A percentile compares a stretch with the other conserved stretches of the same genome.
These are phyloP conservation scores for Podospora comata DNA, from an alignment of 495 filamentous ascomycete genomes.

Conservation along the genomic window DNA sequence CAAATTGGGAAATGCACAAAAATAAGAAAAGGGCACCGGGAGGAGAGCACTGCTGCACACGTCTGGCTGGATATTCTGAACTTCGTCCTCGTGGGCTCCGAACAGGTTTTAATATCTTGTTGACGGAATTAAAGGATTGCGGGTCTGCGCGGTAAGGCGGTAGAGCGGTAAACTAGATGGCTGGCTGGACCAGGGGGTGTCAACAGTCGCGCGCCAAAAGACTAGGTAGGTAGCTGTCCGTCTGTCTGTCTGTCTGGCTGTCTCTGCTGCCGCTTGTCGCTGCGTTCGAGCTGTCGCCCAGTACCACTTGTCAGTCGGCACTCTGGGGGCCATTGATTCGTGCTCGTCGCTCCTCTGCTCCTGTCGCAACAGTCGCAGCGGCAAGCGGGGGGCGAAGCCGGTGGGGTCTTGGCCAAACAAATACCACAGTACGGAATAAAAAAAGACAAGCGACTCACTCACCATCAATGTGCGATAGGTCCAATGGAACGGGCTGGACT, in stretches of 20 bases:
- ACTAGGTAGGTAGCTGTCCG: neutral
- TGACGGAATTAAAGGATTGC: conserved; percentile 12
- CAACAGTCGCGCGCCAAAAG: conserved; percentile 35
- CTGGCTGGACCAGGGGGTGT: conserved; percentile 6
- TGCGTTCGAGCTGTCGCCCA: conserved; percentile 40
- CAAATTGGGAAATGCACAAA: conserved; percentile 7
- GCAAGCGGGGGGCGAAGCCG: conserved; percentile 34
- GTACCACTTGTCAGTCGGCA: conserved; percentile 27
- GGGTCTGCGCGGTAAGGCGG: conserved; percentile 16
- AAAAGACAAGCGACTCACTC: conserved; percentile 11
- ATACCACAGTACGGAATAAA: conserved; percentile 23
- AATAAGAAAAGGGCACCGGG: conserved; percentile 15
- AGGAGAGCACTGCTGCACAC: conserved; percentile 15
- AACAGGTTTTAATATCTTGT: conserved; percentile 33
- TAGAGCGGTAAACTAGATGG: neutral
- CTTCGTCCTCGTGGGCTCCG: conserved; percentile 32
- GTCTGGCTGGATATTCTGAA: conserved; percentile 30
- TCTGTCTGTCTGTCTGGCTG: neutral
- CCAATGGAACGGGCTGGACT: neutral
- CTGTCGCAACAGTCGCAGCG: conserved; percentile 28
- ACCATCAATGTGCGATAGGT: neutral
- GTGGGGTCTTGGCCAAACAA: conserved; percentile 17
- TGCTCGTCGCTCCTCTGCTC: conserved; percentile 21
- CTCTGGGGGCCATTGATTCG: conserved; percentile 31
- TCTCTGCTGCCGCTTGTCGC: conserved; percentile 19